phyloP scores from a whole-genome alignment of 2,329 filamentous ascomycete species.

The Talaromyces amestolkiae region DNA sequence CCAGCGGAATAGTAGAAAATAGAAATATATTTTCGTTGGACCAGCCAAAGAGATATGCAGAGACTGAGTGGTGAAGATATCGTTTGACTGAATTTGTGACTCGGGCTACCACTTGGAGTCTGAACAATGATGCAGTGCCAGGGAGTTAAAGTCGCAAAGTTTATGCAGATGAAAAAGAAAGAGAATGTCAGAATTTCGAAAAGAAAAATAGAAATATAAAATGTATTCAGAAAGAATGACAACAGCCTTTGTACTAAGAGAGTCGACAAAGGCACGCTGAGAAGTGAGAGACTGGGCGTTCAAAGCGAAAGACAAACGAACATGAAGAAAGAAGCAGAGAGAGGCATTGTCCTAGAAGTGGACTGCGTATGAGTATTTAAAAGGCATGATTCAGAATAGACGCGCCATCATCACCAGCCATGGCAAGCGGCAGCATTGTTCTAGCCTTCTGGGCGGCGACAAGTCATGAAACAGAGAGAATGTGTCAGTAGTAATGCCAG shows the following conservation, averaged over 20 bases:
- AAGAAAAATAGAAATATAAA: background rate
- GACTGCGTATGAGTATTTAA: constrained; percentile 1
- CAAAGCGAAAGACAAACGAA: constrained; percentile 9
- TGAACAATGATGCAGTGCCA: background rate
- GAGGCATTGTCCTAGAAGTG: background rate
- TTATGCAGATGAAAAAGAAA: background rate
- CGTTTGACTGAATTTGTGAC: background rate
- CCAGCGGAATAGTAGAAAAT: background rate
- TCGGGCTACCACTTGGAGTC: background rate
- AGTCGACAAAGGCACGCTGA: background rate
- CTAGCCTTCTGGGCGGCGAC: background rate
- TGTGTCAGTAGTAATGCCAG: background rate
- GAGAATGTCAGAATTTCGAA: background rate
- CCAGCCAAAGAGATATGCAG: background rate
- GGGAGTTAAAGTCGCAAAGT: background rate
- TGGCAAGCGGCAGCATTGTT: background rate
- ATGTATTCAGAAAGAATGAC: constrained; percentile 1
- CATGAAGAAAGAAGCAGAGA: background rate
- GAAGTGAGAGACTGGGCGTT: constrained; percentile 5
- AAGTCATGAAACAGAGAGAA: background rate
- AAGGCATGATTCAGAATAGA: background rate
- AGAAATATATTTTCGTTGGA: background rate
- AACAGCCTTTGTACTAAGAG: background rate
- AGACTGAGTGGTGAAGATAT: background rate
- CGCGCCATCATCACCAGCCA: background rate